A percentile compares a stretch with the other conserved stretches of the same genome.
These are phyloP conservation scores for Coniella lustricola DNA, from an alignment of 2,329 filamentous ascomycete species.

Conservation along the genomic window DNA sequence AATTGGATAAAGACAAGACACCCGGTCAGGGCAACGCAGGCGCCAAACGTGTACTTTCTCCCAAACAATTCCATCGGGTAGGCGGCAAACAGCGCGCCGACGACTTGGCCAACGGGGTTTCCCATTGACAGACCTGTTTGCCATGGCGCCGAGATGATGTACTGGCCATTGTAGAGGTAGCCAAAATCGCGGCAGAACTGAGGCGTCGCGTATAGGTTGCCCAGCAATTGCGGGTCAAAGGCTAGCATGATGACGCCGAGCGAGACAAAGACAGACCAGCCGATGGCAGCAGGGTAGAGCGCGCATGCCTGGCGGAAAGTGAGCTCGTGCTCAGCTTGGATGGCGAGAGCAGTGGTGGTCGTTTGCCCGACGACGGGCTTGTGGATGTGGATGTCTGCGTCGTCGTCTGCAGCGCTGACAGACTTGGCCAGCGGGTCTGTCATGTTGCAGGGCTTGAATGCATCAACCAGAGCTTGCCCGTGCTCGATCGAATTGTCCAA, in stretches of 20 bases:
- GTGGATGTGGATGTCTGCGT: background rate
- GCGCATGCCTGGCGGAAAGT: slow-evolving; percentile 33
- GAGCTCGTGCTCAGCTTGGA: slow-evolving; percentile 33
- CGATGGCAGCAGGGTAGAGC: slow-evolving; percentile 39
- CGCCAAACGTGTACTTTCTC: slow-evolving; percentile 37
- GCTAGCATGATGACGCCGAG: slow-evolving; percentile 55
- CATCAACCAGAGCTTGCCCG: no score
- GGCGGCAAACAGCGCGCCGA: slow-evolving; percentile 44
- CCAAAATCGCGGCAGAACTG: slow-evolving; percentile 53
- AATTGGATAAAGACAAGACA: slow-evolving; percentile 56
- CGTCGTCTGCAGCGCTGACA: slow-evolving; percentile 4
- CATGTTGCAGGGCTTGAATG: no score
- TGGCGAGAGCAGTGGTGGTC: slow-evolving; percentile 21
- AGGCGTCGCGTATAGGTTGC: slow-evolving; percentile 53
- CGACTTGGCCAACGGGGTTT: slow-evolving; percentile 49
- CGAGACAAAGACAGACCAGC: slow-evolving; percentile 53
- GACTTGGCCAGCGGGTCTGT: slow-evolving; percentile 5
- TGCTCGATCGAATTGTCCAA: no score
- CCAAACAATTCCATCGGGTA: slow-evolving; percentile 41
- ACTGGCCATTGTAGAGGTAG: slow-evolving; percentile 37
- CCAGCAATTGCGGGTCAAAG: slow-evolving; percentile 59
- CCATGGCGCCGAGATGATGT: slow-evolving; percentile 36
- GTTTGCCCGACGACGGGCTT: slow-evolving; percentile 13
- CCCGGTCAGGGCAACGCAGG: slow-evolving; percentile 38
- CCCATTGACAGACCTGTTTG: slow-evolving; percentile 44